Evolutionary conservation across 177 flowering plant species (phyloP), one percentile per base, ranked within the genome.

Genomic region (Vitis hybrid): DNA sequence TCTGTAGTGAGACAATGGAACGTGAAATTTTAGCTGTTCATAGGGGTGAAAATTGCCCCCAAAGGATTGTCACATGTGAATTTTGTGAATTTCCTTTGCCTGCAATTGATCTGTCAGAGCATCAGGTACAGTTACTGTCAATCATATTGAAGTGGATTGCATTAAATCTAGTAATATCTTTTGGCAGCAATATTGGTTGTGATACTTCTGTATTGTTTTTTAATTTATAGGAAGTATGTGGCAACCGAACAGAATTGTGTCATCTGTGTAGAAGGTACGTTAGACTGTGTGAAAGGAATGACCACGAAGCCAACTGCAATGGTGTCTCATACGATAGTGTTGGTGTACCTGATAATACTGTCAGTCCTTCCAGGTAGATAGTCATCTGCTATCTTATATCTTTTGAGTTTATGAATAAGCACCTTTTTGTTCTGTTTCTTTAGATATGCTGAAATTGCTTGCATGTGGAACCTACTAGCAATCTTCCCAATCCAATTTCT

Each of bases 11-110:
- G 82, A 90, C 86, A 20, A 79, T 95, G 84, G 89, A 92, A 20
- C 96, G 96, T 62, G 93, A 87, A 54, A 79, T 79, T 69, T 77
- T 95, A 74, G 88, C 81, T 48, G 60, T 84, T 49, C 99, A 95
- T 78, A 88, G 81, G 82, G 98, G 90, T 75, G 96, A 95, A 85
- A 90, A 79, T 63, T 95, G 99, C 74, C 97, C 96, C 34, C 91
- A 79, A 63, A 85, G 99, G 80, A 93, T 93, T 66, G 96, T 88
- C 62, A 93, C 94, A n/a, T 95, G 99, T 68, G 96, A 91, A 70
- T 95, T 82, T 75, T 95, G 99, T 68, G 98, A 95, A 78, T 93
- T 95, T 70, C 99, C 99, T 31, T 75, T 92, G 81, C 98, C 97
- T 68, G 99, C 96, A 29, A 71, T 90, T 72, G 97, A 95, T 82